Percentiles rank a stretch among this genome's conserved stretches.
Evolutionary conservation across 2,329 filamentous ascomycete genomes (phyloP).

Genomic region (Setomelanomma holmii): DNA sequence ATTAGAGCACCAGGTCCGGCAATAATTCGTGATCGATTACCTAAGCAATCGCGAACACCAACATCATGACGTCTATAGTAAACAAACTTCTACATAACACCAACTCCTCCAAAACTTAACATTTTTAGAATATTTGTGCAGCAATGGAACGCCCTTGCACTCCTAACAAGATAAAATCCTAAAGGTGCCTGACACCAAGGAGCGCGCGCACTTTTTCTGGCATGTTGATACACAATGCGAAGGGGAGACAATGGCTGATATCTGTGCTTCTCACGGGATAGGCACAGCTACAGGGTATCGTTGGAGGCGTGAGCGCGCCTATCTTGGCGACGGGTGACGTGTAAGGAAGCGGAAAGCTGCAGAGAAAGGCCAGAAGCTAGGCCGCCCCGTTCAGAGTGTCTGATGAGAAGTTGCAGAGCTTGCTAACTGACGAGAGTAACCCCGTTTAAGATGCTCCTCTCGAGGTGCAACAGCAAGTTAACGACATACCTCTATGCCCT

Average conservation of each 20-base stretch:
- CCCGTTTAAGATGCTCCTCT: not conserved
- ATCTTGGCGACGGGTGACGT: not conserved
- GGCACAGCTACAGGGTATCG: not conserved
- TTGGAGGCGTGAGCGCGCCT: not conserved
- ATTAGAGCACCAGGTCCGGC: constrained; percentile 5
- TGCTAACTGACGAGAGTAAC: not conserved
- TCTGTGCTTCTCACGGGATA: not conserved
- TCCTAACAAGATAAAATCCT: not conserved
- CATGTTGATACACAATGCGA: not conserved
- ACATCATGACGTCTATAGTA: not conserved
- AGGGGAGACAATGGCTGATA: not conserved
- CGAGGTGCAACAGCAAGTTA: not conserved
- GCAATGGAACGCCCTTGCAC: not conserved
- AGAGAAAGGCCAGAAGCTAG: constrained; percentile 1
- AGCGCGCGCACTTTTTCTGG: not conserved
- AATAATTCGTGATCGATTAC: not conserved
- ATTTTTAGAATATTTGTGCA: not conserved
- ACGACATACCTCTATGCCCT: not conserved
- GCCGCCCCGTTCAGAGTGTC: not conserved
- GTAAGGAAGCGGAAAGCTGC: not conserved
- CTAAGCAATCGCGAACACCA: not conserved
- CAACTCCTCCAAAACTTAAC: not conserved
- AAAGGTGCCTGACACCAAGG: not conserved
- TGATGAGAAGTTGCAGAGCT: not conserved
- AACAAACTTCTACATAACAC: not conserved